A percentile compares a stretch with the other conserved stretches of the same genome.
These are phyloP conservation scores for Abortiporus biennis DNA, from an alignment of 1,284 basidiomycete genomes.

Conservation along the genomic window DNA sequence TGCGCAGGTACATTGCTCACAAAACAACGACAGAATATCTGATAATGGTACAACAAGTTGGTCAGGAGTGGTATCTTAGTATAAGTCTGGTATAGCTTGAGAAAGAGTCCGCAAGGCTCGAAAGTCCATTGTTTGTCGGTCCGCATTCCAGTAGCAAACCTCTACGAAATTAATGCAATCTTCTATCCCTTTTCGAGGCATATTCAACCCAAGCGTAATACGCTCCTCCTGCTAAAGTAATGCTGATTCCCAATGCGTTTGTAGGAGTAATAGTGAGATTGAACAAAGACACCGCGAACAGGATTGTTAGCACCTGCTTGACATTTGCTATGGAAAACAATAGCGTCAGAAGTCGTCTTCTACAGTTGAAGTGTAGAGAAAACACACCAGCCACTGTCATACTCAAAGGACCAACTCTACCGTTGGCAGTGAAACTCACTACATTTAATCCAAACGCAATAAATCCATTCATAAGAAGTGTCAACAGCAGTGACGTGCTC, in stretches of 20 bases:
- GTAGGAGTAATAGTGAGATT: conserved; percentile 71
- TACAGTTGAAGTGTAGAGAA: conserved; percentile 6
- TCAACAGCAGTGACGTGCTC: conserved; percentile 41
- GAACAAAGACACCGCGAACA: conserved; percentile 81
- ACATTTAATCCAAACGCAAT: conserved; percentile 91
- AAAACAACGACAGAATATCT: too few species aligned
- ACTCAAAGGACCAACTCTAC: conserved; percentile 77
- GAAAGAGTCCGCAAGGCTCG: too few species aligned
- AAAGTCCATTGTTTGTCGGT: too few species aligned
- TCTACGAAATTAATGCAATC: too few species aligned
- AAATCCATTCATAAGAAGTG: conserved; percentile 70
- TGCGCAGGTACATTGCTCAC: too few species aligned
- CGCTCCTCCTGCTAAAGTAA: conserved; percentile 81
- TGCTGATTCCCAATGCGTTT: conserved; percentile 75
- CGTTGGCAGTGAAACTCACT: conserved; percentile 89
- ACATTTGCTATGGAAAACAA: conserved; percentile 66
- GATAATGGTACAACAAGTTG: too few species aligned
- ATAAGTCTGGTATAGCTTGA: too few species aligned
- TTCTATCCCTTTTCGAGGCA: conserved; percentile 40
- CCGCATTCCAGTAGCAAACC: too few species aligned
- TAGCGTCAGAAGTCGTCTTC: not conserved
- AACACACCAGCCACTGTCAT: conserved; percentile 80
- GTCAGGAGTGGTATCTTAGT: too few species aligned
- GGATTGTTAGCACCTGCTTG: conserved; percentile 91
- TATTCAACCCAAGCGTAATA: conserved; percentile 79